phyloP scores from a whole-genome alignment of 306 rosid species.

The Lathyrus tuberosus region DNA sequence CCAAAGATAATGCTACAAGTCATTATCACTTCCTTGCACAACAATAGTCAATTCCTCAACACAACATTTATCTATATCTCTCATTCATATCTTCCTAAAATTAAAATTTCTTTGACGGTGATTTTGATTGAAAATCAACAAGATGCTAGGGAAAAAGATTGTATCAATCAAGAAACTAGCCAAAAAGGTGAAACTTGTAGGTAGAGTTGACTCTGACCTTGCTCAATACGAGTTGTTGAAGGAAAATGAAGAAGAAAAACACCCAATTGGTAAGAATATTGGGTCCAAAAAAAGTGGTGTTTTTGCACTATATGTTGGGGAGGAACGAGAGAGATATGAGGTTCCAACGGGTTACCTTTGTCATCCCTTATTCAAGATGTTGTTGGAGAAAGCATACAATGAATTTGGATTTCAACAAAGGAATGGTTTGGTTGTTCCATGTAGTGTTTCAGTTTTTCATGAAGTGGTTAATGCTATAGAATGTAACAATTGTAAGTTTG shows the following conservation, averaged over 20 bases:
- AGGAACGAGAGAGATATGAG: slow-evolving; percentile 65
- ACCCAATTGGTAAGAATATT: neutral
- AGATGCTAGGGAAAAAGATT: slow-evolving; percentile 66
- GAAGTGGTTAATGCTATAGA: slow-evolving; percentile 67
- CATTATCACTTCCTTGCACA: slow-evolving; percentile 19
- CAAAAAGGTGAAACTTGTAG: slow-evolving; percentile 52
- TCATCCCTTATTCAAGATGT: slow-evolving; percentile 87
- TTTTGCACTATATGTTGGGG: slow-evolving; percentile 77
- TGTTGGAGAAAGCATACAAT: slow-evolving; percentile 66
- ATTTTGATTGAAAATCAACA: neutral
- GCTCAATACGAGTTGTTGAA: slow-evolving; percentile 48
- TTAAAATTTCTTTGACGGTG: too few species aligned
- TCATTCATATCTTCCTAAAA: too few species aligned
- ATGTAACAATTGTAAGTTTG: slow-evolving; percentile 65
- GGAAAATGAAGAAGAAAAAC: neutral
- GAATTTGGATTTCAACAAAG: slow-evolving; percentile 83
- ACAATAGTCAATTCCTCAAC: neutral
- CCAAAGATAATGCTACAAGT: neutral
- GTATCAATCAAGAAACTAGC: slow-evolving; percentile 61
- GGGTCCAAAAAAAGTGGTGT: slow-evolving; percentile 57
- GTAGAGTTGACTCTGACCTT: slow-evolving; percentile 34
- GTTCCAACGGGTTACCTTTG: slow-evolving; percentile 68
- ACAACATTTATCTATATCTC: too few species aligned
- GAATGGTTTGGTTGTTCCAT: slow-evolving; percentile 76
- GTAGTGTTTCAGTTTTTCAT: slow-evolving; percentile 69